A percentile compares a stretch with the other conserved stretches of the same genome.
Evolutionary conservation across 2,329 filamentous ascomycete genomes (phyloP).

Genomic region (Fonsecaea nubica): DNA sequence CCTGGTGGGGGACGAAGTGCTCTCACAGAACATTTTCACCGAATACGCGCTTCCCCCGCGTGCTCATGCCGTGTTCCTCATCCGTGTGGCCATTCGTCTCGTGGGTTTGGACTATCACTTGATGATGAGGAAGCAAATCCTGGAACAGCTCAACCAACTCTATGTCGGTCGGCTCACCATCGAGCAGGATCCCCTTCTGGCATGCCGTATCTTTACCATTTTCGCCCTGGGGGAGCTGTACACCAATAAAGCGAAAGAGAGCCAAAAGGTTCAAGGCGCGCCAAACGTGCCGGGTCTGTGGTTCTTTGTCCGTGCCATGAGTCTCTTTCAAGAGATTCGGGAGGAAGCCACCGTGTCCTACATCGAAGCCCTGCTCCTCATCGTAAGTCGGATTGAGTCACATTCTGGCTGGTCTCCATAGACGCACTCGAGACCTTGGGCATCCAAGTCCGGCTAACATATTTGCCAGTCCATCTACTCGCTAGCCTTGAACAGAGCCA

Average conservation of each 20-base stretch:
- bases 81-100: background rate
- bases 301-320: slow-evolving; percentile 46
- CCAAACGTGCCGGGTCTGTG: background rate
- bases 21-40: background rate
- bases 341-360: slow-evolving; percentile 54
- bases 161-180: background rate
- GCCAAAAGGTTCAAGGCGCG: background rate
- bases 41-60: background rate
- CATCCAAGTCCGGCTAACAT: background rate
- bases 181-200: background rate
- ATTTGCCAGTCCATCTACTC: slow-evolving; percentile 10
- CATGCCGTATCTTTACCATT: background rate
- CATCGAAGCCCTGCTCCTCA: slow-evolving; percentile 11
- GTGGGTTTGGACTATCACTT: slow-evolving; percentile 1
- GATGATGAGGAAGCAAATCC: background rate
- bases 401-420: background rate
- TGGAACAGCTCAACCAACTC: background rate
- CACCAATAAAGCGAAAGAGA: background rate
- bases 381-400: slow-evolving; percentile 4
- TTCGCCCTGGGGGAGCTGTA: slow-evolving; percentile 3
- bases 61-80: background rate
- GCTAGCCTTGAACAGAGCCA: slow-evolving; percentile 1
- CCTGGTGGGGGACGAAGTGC: background rate
- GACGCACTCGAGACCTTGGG: no score
- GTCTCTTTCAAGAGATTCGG: slow-evolving; percentile 60